These are phyloP conservation scores for Mycosphaerella sp. DNA, from an alignment of 2,329 filamentous ascomycete species.

Conservation along the genomic window DNA sequence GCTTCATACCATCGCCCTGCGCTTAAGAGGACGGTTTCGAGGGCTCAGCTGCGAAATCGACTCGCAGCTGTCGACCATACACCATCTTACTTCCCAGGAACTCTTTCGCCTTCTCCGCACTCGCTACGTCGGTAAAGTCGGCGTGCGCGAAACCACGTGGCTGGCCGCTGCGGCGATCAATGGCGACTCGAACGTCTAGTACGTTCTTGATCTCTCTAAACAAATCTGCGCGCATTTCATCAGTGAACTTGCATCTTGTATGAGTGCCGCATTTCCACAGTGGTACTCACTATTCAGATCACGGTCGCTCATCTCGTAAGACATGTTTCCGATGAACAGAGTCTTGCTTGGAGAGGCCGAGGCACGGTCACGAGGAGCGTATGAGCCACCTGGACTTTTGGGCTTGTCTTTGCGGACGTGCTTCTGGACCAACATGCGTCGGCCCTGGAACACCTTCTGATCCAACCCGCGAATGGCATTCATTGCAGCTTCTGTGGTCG, in stretches of 20 bases:
- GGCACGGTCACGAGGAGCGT: too few species aligned
- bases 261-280: neutral
- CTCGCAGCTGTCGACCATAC: constrained; percentile 58
- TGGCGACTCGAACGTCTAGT: constrained; percentile 70
- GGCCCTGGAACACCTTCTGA: constrained; percentile 56
- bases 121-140: constrained; percentile 64
- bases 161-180: constrained; percentile 73
- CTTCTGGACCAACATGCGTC: constrained; percentile 57
- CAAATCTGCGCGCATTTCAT: constrained; percentile 41
- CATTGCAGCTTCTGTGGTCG: constrained; percentile 47
- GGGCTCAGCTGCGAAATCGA: constrained; percentile 51
- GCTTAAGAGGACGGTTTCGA: neutral
- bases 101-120: constrained; percentile 56
- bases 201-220: constrained; percentile 66
- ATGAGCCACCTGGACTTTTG: too few species aligned
- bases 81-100: constrained; percentile 52
- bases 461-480: constrained; percentile 54
- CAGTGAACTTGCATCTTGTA: neutral
- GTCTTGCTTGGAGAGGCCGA: constrained; percentile 51
- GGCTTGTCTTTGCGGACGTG: constrained; percentile 30
- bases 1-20: neutral
- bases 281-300: constrained; percentile 58
- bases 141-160: constrained; percentile 79
- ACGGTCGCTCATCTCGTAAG: constrained; percentile 75
- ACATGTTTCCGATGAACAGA: constrained; percentile 78